phyloP scores from a whole-genome alignment of 371 early-diverging fungal genomes.

The Mortierella sp. region DNA sequence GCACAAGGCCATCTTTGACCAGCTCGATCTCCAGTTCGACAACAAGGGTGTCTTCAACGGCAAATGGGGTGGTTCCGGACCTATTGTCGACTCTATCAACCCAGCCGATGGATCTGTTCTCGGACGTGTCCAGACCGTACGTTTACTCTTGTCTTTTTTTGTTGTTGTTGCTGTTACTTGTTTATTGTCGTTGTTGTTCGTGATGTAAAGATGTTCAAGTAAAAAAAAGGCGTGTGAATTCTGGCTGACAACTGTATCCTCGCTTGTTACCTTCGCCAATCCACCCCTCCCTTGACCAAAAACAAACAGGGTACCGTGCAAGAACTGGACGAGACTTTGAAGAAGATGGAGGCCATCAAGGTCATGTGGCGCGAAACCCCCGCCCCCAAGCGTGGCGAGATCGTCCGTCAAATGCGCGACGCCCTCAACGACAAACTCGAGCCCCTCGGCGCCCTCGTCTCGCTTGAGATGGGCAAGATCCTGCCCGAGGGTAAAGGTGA shows the following conservation, averaged over 20 bases:
- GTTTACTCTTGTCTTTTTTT: conserved; percentile 16
- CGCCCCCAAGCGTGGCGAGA: conserved; percentile 94
- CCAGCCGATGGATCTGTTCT: conserved; percentile 93
- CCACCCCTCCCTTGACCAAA: not conserved
- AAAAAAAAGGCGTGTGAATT: conserved; percentile 12
- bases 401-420: conserved; percentile 94
- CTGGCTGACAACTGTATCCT: not conserved
- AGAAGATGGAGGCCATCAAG: conserved; percentile 74
- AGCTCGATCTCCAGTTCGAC: conserved; percentile 78
- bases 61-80: conserved; percentile 88
- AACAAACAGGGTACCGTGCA: conserved; percentile 62
- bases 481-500: conserved; percentile 95
- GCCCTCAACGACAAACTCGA: conserved; percentile 82
- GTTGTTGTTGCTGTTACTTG: not conserved
- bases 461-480: conserved; percentile 98
- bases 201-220: not conserved
- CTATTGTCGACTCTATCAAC: conserved; percentile 80
- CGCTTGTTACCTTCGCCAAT: not conserved
- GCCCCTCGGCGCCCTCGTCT: conserved; percentile 88
- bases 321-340: conserved; percentile 69
- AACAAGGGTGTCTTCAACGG: conserved; percentile 94
- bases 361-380: conserved; percentile 85
- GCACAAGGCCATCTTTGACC: conserved; percentile 69
- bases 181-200: no score
- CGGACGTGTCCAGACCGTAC: conserved; percentile 84